Base-by-base conservation (phyloP, 345 rosid genomes). In the Euphorbia peplus region DNA sequence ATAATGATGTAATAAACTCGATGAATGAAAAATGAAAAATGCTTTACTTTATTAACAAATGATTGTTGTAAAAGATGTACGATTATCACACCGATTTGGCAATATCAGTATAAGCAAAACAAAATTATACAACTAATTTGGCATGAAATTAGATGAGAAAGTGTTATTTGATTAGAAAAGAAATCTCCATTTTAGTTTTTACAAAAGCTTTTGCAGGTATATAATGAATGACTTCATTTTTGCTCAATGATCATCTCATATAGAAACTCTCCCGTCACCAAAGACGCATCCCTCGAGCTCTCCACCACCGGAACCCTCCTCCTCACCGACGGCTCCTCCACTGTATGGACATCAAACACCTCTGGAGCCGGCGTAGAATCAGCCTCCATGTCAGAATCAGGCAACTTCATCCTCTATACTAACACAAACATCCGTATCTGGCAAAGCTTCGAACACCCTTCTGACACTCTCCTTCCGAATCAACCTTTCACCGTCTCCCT, bases 401-500 rank as follows among this genome's bases (percentile, higher is more conserved):
- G 98, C 64, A 93, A 90, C 81, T 84, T 93, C 69, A 72, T 89
- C 63, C 92, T 93, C 48, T 75, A 70, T 63, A 73, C 83, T 47
- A 9, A 72, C 21, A 62, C 70, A 59, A 76, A 79, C 73, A 76
- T 39, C 28, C 57, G 79, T 48, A 80, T 75, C 1, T 93, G 98
- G 98, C 88, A 93, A 64, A 89, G 92, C 75, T 93, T 93, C 74
- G 65, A 72, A 1, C 86, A 90, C 68, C 98, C 98, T 8, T 83
- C 97, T 0, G 96, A 93, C 62, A 90, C 91, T 22, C 86, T 93
- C 55, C 88, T 90, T 24, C 97, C 98, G 8, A 85, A 86, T 78
- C 98, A 93, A 73, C 92, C 88, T 59, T 80, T 93, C 50, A 77
- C 86, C 12, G 98, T 73, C 63, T 82, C 96, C 24, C 75, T 83